Percentiles rank a stretch among this genome's conserved stretches.
Evolutionary conservation across 805 yeast genomes (phyloP).

Genomic region (Maudiozyma bulderi): DNA sequence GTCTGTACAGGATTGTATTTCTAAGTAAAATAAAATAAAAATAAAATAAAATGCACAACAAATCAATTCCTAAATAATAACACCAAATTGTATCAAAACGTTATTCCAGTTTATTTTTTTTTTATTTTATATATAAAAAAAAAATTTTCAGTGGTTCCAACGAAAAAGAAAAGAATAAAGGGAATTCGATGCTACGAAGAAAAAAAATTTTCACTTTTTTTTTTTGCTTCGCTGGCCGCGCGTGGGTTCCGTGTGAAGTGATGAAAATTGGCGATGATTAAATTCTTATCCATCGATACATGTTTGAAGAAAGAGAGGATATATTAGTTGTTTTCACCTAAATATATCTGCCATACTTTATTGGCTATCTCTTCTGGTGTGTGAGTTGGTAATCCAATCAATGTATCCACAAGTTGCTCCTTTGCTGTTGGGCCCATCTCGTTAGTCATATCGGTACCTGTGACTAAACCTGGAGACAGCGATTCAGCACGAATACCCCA

Average conservation of each 20-base stretch:
- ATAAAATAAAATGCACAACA: not conserved
- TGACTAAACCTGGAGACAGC: conserved; percentile 18
- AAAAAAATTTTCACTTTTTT: not conserved
- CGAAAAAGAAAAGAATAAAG: not conserved
- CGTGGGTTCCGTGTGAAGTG: too few relatives aligned
- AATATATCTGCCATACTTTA: conserved; percentile 8
- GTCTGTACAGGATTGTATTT: not conserved
- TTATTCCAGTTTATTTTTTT: too few relatives aligned
- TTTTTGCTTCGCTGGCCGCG: too few relatives aligned
- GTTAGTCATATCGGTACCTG: conserved; percentile 23
- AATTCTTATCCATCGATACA: too few relatives aligned
- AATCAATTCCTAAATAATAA: too few relatives aligned
- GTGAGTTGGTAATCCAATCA: conserved; percentile 2
- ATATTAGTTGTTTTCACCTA: not conserved
- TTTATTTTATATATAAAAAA: too few relatives aligned
- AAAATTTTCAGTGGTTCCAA: too few relatives aligned
- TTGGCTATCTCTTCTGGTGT: conserved; percentile 11
- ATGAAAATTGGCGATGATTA: too few relatives aligned
- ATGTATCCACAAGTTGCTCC: conserved; percentile 4
- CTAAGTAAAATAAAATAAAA: not conserved
- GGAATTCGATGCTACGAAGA: not conserved
- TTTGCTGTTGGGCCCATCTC: conserved; percentile 4
- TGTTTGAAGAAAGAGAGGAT: too few relatives aligned
- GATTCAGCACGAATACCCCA: conserved; percentile 12
- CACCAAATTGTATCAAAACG: too few relatives aligned